Conservation (phyloP, 2,329 filamentous ascomycete genomes). For the Pseudogymnoascus verrucosus region DNA sequence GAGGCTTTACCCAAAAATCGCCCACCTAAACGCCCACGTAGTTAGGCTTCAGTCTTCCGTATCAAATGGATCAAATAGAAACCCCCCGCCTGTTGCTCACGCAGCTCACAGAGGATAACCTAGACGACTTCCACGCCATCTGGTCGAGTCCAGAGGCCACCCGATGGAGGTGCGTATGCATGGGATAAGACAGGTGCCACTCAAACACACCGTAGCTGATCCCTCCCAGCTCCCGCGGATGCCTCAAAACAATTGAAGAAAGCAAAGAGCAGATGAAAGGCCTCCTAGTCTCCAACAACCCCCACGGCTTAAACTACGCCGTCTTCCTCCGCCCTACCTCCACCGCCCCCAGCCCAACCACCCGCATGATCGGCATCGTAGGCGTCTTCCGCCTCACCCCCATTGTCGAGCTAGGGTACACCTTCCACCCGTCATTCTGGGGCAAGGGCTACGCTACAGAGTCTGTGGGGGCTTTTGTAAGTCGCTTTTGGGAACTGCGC, state of each 20-base stretch:
- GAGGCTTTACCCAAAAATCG: not conserved
- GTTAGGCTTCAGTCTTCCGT: not conserved
- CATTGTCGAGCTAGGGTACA: conserved; percentile 13
- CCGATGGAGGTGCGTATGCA: conserved; percentile 9
- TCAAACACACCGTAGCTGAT: not conserved
- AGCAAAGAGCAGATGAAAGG: conserved; percentile 11
- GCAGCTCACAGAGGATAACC: not conserved
- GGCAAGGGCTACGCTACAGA: conserved; percentile 15
- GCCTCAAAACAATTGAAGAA: conserved; percentile 13
- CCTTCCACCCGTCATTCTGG: conserved; percentile 13
- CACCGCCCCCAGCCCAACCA: not conserved
- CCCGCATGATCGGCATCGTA: not conserved
- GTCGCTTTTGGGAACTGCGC: conserved; percentile 7
- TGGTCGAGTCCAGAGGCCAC: conserved; percentile 11
- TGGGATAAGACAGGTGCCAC: no score
- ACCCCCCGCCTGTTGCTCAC: conserved; percentile 6
- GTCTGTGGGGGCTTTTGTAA: conserved; percentile 7
- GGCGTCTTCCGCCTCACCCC: conserved; percentile 8
- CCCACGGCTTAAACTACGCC: conserved; percentile 12
- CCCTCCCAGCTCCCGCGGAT: not conserved
- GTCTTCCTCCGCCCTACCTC: conserved; percentile 10
- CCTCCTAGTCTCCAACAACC: conserved; percentile 12
- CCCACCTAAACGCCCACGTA: not conserved
- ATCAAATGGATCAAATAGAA: conserved; percentile 4
- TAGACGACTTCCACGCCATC: conserved; percentile 11